phyloP scores from a whole-genome alignment of 192 early-diverging fungal genomes.

The Coemansia sp. region DNA sequence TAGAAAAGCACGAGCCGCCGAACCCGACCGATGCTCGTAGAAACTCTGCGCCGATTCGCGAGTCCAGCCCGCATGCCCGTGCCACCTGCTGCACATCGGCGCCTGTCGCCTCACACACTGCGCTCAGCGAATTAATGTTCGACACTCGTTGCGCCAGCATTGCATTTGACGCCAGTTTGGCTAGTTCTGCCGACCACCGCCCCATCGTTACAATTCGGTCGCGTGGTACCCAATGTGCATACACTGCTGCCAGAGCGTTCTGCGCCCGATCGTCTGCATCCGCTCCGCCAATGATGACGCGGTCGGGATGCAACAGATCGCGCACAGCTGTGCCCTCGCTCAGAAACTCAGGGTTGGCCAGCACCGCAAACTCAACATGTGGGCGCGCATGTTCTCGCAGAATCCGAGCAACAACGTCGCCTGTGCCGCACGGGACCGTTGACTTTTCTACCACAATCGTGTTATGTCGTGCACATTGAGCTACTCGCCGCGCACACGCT shows the following conservation, averaged over 20 bases:
- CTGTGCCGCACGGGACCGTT: slow-evolving; percentile 91
- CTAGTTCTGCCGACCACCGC: slow-evolving; percentile 92
- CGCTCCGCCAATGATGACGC: slow-evolving; percentile 84
- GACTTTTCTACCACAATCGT: slow-evolving; percentile 96
- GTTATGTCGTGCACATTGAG: slow-evolving; percentile 69
- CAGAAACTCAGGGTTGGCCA: slow-evolving; percentile 95
- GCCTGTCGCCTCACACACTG: slow-evolving; percentile 90
- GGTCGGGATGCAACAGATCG: slow-evolving; percentile 83
- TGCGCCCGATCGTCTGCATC: slow-evolving; percentile 77
- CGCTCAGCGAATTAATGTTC: slow-evolving; percentile 84
- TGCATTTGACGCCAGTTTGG: slow-evolving; percentile 92
- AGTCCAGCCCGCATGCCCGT: slow-evolving; percentile 83
- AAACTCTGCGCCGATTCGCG: slow-evolving; percentile 86
- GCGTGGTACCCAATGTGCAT: slow-evolving; percentile 80
- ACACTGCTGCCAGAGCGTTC: slow-evolving; percentile 71
- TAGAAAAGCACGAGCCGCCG: slow-evolving; percentile 94
- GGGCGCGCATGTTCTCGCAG: slow-evolving; percentile 66
- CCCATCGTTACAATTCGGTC: slow-evolving; percentile 88
- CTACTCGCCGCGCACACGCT: slow-evolving; percentile 79
- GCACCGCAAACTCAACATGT: slow-evolving; percentile 76
- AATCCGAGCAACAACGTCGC: slow-evolving; percentile 79
- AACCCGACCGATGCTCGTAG: slow-evolving; percentile 91
- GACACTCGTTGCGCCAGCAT: slow-evolving; percentile 93
- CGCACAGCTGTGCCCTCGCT: slow-evolving; percentile 88
- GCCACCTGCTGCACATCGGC: slow-evolving; percentile 89